Evolutionary conservation across 768 basidiomycete species (phyloP), one percentile per base, ranked within the genome.

Genomic region (Lentinula edodes): DNA sequence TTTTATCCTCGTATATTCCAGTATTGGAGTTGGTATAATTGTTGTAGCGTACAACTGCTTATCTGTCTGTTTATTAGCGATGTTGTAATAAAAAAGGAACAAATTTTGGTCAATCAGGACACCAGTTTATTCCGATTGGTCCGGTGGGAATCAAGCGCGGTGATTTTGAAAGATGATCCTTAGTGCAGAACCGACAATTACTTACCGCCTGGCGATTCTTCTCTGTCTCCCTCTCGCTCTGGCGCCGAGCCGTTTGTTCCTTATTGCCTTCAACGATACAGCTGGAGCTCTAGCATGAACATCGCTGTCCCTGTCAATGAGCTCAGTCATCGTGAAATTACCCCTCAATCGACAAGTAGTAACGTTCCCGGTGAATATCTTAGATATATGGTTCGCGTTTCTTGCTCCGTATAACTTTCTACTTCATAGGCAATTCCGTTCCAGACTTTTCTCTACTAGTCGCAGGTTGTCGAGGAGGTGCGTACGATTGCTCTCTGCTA

Each of bases 381-480:
- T 28, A 28, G 28, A 28, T 28, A 46, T 52, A 13, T 38, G 18
- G 12, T 16, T 58, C 56, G 56, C 56, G 58, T 39, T 50, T 59
- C 34, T 43, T 46, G 18, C 34, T 18, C 58, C 20, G 13, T 45
- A 42, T 46, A 20, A 35, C n/a, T 36, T 51, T 39, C 35, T 38
- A 42, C 36, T 60, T 8, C 34, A 42, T 32, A 45, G 52, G 18
- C 16, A 52, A 50, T n/a, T 45, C 55, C 28, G 12, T 42, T 28
- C 62, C 58, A 60, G 76, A 76, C 41, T 83, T 83, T 77, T 87
- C 87, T 67, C 77, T 93, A 73, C 88, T 93, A 77, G 90, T 91
- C 69, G 91, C 90, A 61, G 91, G 91, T 56, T 86, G 84, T 71
- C 80, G 87, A 75, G 87, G 88, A 75, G 89, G 82, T 77, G 62